Evolutionary conservation across 2,329 filamentous ascomycete species (phyloP), one percentile per base, ranked within the genome.

Genomic region (Diaporthe sp.): DNA sequence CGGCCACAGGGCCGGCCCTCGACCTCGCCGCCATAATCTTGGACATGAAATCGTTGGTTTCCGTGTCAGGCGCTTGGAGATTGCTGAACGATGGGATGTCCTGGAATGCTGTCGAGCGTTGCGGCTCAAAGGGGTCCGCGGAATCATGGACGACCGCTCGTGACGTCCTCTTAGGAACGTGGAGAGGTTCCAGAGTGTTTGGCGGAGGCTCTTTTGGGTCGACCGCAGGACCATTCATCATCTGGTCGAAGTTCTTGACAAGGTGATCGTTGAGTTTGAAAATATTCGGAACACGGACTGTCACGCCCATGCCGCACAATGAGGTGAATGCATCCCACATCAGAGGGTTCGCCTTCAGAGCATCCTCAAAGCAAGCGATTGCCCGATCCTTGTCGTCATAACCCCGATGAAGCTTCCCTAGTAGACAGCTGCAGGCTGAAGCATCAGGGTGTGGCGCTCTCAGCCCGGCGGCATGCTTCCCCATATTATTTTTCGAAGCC

Each of bases 291-390:
- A 97, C 92, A 73, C 94, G 92, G 72, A 98, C 89, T 77, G 92
- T 92, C 58, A 95, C 93, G 5, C 95, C 94, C 92, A 91, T 94
- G 81, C 98, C 95, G 82, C 96, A 98, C 10, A 99, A 89, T 22
- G 91, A 93, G 30, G 93, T 92, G 80, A 98, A 98, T 0, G 96
- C 96, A 86, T 99, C 97, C 97, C 97, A 99, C 90, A 98, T 97
- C 83, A 98, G 96, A 1, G 97, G 96, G 80, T 98, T 99, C 72
- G 92, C 83, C 84, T 96, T 97, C 79, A 99, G 86, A 8, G 96
- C 92, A 75, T 97, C 95, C 78, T 97, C 95, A 81, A 97, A 98
- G 82, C 91, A 95, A 77, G 94, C 90, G 22, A 96, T 92, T 10
- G 97, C 96, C 83, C 94, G 95, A 78, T 93, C 93, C 80, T 94